Evolutionary conservation across 805 yeast genomes (phyloP).

Genomic region (Candida sakaeoensis): DNA sequence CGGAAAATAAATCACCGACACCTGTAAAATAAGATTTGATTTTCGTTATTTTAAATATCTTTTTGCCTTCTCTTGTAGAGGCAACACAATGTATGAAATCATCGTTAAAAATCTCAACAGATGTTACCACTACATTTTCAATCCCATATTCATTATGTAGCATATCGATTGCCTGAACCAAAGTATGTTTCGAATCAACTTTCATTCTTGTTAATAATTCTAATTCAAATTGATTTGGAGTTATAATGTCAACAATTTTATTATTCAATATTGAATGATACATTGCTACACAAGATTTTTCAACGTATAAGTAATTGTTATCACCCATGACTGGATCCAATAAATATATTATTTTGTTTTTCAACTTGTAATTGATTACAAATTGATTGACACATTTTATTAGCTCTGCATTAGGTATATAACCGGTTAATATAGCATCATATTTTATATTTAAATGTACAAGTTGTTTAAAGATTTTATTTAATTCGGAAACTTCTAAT

Average conservation of each 20-base stretch:
- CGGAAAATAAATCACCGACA: constrained; percentile 89
- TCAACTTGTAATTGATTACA: constrained; percentile 32
- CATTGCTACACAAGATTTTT: constrained; percentile 37
- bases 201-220: constrained; percentile 61
- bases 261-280: constrained; percentile 47
- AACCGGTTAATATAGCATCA: constrained; percentile 62
- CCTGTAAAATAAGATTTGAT: constrained; percentile 88
- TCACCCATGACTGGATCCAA: constrained; percentile 84
- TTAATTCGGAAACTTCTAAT: constrained; percentile 38
- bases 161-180: constrained; percentile 43
- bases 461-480: constrained; percentile 54
- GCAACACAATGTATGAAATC: constrained; percentile 26
- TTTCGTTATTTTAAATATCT: constrained; percentile 50
- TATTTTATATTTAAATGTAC: constrained; percentile 39
- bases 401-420: constrained; percentile 56
- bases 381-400: constrained; percentile 33
- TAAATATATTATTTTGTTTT: constrained; percentile 46
- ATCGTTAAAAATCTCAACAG: constrained; percentile 32
- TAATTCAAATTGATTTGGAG: constrained; percentile 90
- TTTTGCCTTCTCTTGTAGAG: constrained; percentile 15
- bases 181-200: constrained; percentile 35
- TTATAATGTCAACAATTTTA: constrained; percentile 62
- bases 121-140: constrained; percentile 64
- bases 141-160: constrained; percentile 50
- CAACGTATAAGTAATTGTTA: constrained; percentile 66